Base-by-base conservation (phyloP, 1,284 basidiomycete species). In the Cryptococcus wingfieldii region DNA sequence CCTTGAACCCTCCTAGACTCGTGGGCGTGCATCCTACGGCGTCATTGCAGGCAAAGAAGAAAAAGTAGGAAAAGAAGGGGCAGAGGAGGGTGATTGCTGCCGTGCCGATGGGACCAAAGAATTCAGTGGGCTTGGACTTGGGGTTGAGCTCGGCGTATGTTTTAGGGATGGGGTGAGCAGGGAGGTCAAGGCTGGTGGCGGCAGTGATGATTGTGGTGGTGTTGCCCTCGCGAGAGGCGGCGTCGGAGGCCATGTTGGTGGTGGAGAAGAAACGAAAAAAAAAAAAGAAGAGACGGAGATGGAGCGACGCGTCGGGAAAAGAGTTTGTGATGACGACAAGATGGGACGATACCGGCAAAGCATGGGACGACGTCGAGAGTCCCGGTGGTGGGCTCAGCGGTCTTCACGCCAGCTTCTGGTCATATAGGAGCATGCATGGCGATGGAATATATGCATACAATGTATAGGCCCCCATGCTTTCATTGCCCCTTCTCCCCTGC, bases 1-100 rank as follows among this genome's bases (percentile, higher is more conserved):
- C 28, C 34, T 50, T 56, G 65, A 64, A 69, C 10, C 51, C 57
- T 10, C 16, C 14, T 2, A 59, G 18, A 6, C 51, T 50, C 2
- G 57, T 60, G 12, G 61, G 61, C n/a, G 89, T 65, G 76, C 91
- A 93, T 23, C 87, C 88, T 3, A 84, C 79, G 7, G 80, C 69
- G 71, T 93, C 89, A 64, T 88, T 90, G 76, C 93, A 97, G 18
- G 83, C 84, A 75, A 88, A 93, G 78, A 85, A 93, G 59, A 97
- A 84, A 3, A 83, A 82, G 70, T 96, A 96, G 31, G 85, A 81
- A 61, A 85, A 78, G 62, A 85, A 65, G 1, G 94, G 93, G 3
- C 92, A 87, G 19, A 82, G 79, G 49, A 90, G 47, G 16, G 86
- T 83, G 68, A 97, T 83, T 59, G 85, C 79, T 43, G 87, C 70